Evolutionary conservation across 1,284 basidiomycete species (phyloP).

Genomic region (Nidula niveotomentosa): DNA sequence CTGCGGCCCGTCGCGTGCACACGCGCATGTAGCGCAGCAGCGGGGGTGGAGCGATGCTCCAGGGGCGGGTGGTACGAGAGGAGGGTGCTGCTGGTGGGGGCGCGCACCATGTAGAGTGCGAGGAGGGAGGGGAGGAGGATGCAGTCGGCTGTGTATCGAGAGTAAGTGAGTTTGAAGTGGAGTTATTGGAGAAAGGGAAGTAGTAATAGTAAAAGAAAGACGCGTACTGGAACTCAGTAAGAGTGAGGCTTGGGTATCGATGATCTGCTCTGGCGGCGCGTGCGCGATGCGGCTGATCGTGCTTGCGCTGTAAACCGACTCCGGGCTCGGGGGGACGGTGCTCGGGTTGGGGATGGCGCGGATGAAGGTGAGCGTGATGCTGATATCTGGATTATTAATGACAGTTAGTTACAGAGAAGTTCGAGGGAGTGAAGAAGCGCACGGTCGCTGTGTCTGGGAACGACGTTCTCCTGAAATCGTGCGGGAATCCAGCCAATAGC

Average conservation of each 20-base stretch:
- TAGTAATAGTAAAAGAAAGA: not conserved
- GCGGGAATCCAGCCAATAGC: constrained; percentile 57
- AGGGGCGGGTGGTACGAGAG: constrained; percentile 42
- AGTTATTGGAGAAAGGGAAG: not conserved
- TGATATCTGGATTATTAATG: constrained; percentile 40
- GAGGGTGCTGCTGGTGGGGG: constrained; percentile 36
- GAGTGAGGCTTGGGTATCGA: constrained; percentile 40
- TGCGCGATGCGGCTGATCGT: constrained; percentile 7
- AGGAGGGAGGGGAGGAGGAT: constrained; percentile 45
- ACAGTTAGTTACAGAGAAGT: not conserved
- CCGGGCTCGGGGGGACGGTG: constrained; percentile 16
- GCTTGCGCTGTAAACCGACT: constrained; percentile 15
- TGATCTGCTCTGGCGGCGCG: constrained; percentile 24
- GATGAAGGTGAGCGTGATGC: constrained; percentile 49
- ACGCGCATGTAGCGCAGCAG: constrained; percentile 36
- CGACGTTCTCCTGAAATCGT: constrained; percentile 45
- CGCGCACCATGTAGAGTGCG: constrained; percentile 48
- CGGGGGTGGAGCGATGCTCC: constrained; percentile 29
- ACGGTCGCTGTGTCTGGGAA: constrained; percentile 43
- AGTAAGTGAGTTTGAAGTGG: too few species aligned
- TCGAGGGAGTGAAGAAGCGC: constrained; percentile 14
- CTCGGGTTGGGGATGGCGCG: constrained; percentile 28
- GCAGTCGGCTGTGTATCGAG: constrained; percentile 15
- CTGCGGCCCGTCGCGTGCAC: constrained; percentile 43
- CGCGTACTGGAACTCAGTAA: constrained; percentile 28